Evolutionary conservation across 2,329 filamentous ascomycete genomes (phyloP).

Genomic region (Dothidotthia symphoricarpi): DNA sequence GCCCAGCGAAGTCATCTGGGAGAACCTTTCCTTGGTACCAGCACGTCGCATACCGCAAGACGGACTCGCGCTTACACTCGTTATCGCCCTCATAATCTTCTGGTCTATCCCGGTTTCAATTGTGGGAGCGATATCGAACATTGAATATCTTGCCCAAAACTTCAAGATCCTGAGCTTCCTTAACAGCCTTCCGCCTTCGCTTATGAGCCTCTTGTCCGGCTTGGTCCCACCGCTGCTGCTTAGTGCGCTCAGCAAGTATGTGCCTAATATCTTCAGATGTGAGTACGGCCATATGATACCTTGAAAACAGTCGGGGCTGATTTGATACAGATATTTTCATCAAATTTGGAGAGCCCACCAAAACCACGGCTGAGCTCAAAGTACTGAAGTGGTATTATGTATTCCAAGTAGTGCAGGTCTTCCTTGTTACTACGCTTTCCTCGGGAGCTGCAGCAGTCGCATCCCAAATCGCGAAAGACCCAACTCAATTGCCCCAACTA

Average conservation of each 20-base stretch:
- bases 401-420: constrained; percentile 89
- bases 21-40: constrained; percentile 72
- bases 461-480: constrained; percentile 61
- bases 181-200: constrained; percentile 63
- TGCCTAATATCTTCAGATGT: constrained; percentile 80
- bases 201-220: constrained; percentile 80
- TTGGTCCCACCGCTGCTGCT: constrained; percentile 78
- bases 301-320: constrained; percentile 70
- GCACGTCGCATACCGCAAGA: constrained; percentile 81
- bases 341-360: constrained; percentile 74
- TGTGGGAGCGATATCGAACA: constrained; percentile 83
- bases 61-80: constrained; percentile 69
- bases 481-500: constrained; percentile 60
- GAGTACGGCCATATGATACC: constrained; percentile 58
- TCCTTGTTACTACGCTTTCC: constrained; percentile 79
- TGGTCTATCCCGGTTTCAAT: constrained; percentile 76
- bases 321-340: constrained; percentile 66
- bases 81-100: constrained; percentile 79
- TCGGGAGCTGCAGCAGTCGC: constrained; percentile 74
- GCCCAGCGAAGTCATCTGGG: constrained; percentile 85
- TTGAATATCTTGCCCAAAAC: constrained; percentile 63
- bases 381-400: constrained; percentile 90
- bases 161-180: constrained; percentile 74
- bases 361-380: constrained; percentile 78
- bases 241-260: constrained; percentile 78